Conservation (phyloP, 192 early-diverging fungal genomes). For the Podila epigama region DNA sequence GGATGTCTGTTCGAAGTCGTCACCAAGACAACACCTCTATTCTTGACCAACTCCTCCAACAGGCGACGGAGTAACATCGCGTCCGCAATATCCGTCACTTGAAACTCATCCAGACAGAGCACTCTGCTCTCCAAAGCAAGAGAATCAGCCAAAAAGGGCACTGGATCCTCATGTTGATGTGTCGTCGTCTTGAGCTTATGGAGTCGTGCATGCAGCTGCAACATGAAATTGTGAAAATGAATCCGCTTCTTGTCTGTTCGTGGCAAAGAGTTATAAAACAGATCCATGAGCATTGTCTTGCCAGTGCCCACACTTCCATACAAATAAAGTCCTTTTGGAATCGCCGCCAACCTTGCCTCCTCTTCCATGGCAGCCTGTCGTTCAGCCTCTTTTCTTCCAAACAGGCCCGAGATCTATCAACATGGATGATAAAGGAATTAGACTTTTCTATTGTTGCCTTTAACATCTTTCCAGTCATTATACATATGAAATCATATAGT, state of each 20-base stretch:
- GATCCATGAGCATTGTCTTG: slow-evolving; percentile 96
- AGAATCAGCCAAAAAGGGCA: slow-evolving; percentile 80
- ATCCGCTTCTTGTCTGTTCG: slow-evolving; percentile 82
- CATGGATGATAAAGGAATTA: background rate
- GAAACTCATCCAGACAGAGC: slow-evolving; percentile 96
- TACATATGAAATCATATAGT: background rate
- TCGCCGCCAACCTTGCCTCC: slow-evolving; percentile 20
- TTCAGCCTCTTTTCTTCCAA: slow-evolving; percentile 39
- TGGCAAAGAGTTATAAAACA: slow-evolving; percentile 86
- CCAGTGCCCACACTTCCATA: slow-evolving; percentile 89
- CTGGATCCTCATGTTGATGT: slow-evolving; percentile 62
- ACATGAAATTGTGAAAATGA: slow-evolving; percentile 99
- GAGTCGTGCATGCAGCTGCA: slow-evolving; percentile 84
- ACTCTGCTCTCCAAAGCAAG: slow-evolving; percentile 83
- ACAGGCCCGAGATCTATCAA: slow-evolving; percentile 24
- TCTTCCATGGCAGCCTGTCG: slow-evolving; percentile 20
- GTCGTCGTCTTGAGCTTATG: slow-evolving; percentile 65
- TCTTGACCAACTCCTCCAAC: slow-evolving; percentile 80
- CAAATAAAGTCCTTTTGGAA: slow-evolving; percentile 64
- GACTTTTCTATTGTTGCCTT: background rate
- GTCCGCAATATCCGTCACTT: slow-evolving; percentile 98
- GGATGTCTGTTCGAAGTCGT: slow-evolving; percentile 96
- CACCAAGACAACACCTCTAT: slow-evolving; percentile 85
- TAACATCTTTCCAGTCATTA: too few relatives aligned
- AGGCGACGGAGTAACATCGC: slow-evolving; percentile 92